Evolutionary conservation across 2,329 filamentous ascomycete genomes (phyloP).

Genomic region (Cladobotryum protrusum): DNA sequence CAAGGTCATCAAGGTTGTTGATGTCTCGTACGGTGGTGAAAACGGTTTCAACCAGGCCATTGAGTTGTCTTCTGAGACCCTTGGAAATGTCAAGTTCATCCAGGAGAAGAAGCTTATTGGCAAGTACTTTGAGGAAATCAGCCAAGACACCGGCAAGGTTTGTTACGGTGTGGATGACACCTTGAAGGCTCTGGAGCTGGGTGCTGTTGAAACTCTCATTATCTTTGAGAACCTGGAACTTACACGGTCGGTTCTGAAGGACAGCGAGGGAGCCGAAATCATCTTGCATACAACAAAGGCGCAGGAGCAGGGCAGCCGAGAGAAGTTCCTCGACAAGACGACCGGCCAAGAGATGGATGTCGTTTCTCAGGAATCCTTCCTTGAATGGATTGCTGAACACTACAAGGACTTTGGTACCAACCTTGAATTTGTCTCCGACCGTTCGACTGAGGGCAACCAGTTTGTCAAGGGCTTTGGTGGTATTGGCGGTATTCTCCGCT

Average conservation of each 20-base stretch:
- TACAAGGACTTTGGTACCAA: constrained; percentile 97
- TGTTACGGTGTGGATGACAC: constrained; percentile 99
- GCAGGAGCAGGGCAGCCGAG: constrained; percentile 63
- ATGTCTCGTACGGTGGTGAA: constrained; percentile 97
- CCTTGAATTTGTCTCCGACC: constrained; percentile 95
- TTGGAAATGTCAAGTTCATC: constrained; percentile 99
- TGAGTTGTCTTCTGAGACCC: constrained; percentile 86
- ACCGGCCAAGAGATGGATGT: constrained; percentile 98
- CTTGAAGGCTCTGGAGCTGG: constrained; percentile 90
- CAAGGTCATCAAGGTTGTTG: constrained; percentile 99
- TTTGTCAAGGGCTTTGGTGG: constrained; percentile 99
- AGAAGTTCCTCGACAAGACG: constrained; percentile 89
- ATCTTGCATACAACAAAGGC: constrained; percentile 84
- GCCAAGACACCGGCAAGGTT: constrained; percentile 90
- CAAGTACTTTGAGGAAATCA: constrained; percentile 98
- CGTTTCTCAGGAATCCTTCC: constrained; percentile 77
- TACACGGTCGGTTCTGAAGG: constrained; percentile 84
- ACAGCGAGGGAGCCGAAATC: constrained; percentile 63
- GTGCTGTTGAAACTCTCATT: constrained; percentile 89
- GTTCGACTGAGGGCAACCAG: constrained; percentile 97
- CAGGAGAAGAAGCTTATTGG: constrained; percentile 99
- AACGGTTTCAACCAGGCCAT: constrained; percentile 99
- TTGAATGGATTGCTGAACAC: constrained; percentile 99
- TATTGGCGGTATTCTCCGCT: constrained; percentile 92
- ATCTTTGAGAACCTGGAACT: constrained; percentile 97